Conservation (phyloP, 331 rosid species). For the Quercus phellos region DNA sequence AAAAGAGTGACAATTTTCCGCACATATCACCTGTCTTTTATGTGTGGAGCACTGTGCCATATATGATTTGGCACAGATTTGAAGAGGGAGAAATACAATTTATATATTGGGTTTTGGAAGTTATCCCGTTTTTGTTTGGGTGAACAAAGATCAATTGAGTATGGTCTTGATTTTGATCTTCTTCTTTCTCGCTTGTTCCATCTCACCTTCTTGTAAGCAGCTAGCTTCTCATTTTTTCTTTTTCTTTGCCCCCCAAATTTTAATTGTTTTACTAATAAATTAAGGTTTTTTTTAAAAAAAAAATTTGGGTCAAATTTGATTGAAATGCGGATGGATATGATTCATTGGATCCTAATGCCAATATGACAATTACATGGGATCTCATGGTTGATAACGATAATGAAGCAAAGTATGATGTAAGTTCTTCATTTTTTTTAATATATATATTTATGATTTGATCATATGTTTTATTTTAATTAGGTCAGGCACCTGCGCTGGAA, state of each 20-base stretch:
- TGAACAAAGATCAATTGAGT: constrained; percentile 1
- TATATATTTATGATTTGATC: background rate
- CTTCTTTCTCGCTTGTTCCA: constrained; percentile 7
- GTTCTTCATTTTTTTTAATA: background rate
- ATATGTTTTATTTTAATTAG: too few species aligned
- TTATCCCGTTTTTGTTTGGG: background rate
- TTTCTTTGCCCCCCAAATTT: background rate
- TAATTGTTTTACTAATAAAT: background rate
- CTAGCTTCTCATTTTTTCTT: background rate
- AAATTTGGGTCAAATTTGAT: background rate
- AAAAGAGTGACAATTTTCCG: background rate
- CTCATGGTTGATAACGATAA: constrained; percentile 13
- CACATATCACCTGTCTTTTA: too few species aligned
- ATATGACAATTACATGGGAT: constrained; percentile 43
- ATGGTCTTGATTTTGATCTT: background rate
- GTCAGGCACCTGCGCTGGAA: too few species aligned
- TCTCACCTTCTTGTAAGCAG: constrained; percentile 24
- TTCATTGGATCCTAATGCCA: constrained; percentile 38
- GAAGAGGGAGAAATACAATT: too few species aligned
- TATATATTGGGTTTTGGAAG: background rate
- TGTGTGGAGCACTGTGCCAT: too few species aligned
- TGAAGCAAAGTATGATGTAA: constrained; percentile 22
- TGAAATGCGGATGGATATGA: constrained; percentile 42
- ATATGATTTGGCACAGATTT: too few species aligned
- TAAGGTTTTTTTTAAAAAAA: background rate